Base-by-base conservation (phyloP, 495 filamentous ascomycete genomes). In the Podospora tetraspora region DNA sequence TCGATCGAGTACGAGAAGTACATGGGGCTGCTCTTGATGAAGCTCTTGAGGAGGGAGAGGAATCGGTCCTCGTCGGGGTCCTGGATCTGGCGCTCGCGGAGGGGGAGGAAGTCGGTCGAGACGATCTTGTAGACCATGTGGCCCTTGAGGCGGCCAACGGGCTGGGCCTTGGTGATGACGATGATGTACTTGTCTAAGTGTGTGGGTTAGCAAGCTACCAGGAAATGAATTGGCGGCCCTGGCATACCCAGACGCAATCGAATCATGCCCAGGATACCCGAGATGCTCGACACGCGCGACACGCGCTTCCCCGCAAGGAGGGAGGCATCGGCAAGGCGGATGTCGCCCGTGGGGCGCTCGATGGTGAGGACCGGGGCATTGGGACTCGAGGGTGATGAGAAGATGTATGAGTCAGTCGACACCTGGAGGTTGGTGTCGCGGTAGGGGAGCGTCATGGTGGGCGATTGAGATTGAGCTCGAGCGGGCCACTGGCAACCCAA, bases 1-100 rank as follows among this genome's bases (percentile, higher is more conserved):
- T 99, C 95, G 73, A 95, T 84, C 21, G 93, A 92, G 82, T 99
- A 99, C 59, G 95, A 97, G 77, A 98, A 98, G 83, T 97, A 97
- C 91, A 98, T 93, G 8, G 94, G 93, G 0, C 91, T 90, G 4
- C 85, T 88, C 73, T 91, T 91, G 63, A 99, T 84, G 63, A 93
- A 85, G 23, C 84, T 85, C 74, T 91, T 91, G 62, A 98, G 83
- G 16, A 98, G 80, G 16, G 84, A 81, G 24, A 98, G 83, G 79
- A 96, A 97, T 65, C 86, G 89, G 79, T 98, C 93, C 83, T 99
- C 95, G 72, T 99, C 96, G 43, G 86, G 86, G 74, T 99, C 95
- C 76, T 90, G 92, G 57, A 98, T 85, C 62, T 92, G 88, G 63
- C 93, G 91, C 80, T 99, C 96, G 75, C 92, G 93, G 69, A 98